Percentiles rank a stretch among this genome's conserved stretches.
phyloP scores from a whole-genome alignment of 768 basidiomycete species.

The Leccinum sublutescens region DNA sequence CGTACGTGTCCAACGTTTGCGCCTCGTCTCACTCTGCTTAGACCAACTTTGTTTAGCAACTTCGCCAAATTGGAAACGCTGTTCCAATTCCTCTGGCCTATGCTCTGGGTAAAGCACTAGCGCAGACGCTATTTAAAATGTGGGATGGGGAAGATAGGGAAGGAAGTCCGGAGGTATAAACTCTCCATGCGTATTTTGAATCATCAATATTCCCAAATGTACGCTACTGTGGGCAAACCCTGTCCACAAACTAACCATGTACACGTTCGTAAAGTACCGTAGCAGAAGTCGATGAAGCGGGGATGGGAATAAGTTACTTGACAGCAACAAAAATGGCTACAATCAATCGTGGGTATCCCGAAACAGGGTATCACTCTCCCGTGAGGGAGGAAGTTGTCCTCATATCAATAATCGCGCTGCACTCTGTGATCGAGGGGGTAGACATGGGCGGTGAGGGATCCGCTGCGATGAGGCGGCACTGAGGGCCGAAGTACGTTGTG shows the following conservation, averaged over 20 bases:
- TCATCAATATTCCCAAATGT: constrained; percentile 1
- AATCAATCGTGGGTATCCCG: constrained; percentile 16
- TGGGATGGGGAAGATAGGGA: constrained; percentile 46
- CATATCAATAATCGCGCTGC: constrained; percentile 15
- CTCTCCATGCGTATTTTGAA: not conserved
- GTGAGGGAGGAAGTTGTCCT: not conserved
- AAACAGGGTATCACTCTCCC: constrained; percentile 16
- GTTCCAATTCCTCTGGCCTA: constrained; percentile 70
- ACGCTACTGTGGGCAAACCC: not conserved
- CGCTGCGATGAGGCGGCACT: constrained; percentile 34
- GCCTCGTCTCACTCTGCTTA: not conserved
- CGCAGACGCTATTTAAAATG: constrained; percentile 43
- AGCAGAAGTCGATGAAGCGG: not conserved
- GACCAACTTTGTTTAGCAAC: constrained; percentile 46
- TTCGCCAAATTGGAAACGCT: constrained; percentile 77
- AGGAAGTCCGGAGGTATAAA: constrained; percentile 43
- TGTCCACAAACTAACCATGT: not conserved
- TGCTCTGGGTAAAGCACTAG: constrained; percentile 52
- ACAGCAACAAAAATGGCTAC: not conserved
- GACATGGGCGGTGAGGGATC: constrained; percentile 33
- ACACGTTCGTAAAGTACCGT: not conserved
- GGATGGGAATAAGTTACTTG: constrained; percentile 16
- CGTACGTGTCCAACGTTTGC: constrained; percentile 39
- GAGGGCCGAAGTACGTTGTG: constrained; percentile 31
- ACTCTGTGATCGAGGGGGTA: constrained; percentile 18